phyloP scores from a whole-genome alignment of 495 filamentous ascomycete species.

The Jackrogersella minutella region DNA sequence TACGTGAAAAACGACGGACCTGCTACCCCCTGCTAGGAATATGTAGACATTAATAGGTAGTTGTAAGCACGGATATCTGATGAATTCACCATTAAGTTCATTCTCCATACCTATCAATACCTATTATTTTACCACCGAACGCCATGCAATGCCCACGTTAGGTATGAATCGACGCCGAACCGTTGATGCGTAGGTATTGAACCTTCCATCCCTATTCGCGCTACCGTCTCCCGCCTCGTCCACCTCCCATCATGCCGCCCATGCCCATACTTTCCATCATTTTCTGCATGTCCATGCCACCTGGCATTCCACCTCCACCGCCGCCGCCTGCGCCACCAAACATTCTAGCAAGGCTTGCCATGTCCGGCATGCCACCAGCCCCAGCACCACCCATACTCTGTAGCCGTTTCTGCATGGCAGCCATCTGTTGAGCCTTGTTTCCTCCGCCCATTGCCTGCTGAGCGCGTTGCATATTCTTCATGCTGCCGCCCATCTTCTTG shows the following conservation, averaged over 20 bases:
- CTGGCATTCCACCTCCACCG: slow-evolving; percentile 61
- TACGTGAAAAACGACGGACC: no score
- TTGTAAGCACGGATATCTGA: no score
- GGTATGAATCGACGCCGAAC: slow-evolving; percentile 26
- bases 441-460: slow-evolving; percentile 87
- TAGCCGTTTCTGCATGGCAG: slow-evolving; percentile 95
- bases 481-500: slow-evolving; percentile 95
- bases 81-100: not conserved
- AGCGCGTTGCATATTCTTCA: slow-evolving; percentile 95
- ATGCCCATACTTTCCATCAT: slow-evolving; percentile 88
- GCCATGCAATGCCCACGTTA: slow-evolving; percentile 40
- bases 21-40: no score
- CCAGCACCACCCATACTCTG: slow-evolving; percentile 86
- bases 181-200: slow-evolving; percentile 26
- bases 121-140: slow-evolving; percentile 34
- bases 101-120: slow-evolving; percentile 22
- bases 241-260: slow-evolving; percentile 60
- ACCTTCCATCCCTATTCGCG: slow-evolving; percentile 15
- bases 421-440: slow-evolving; percentile 92
- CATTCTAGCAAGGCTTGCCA: slow-evolving; percentile 88
- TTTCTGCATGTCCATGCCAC: slow-evolving; percentile 80
- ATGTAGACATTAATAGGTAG: no score
- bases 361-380: slow-evolving; percentile 73
- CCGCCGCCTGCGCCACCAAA: slow-evolving; percentile 69
- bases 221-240: slow-evolving; percentile 44